Conservation (phyloP, 140 eudicot genomes). For the Anethum foeniculum region DNA sequence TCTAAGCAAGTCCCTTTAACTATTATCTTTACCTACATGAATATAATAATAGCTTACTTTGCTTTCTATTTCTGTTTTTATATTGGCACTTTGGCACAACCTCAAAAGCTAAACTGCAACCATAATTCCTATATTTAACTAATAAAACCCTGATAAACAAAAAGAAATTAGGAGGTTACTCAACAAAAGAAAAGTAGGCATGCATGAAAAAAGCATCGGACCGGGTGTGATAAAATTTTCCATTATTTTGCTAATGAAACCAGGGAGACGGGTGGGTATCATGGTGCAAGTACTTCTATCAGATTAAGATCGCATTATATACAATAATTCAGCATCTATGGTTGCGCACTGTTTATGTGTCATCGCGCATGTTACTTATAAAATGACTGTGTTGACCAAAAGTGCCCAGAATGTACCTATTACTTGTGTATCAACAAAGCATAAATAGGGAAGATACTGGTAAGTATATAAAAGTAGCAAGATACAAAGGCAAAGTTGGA, state of each 20-base stretch:
- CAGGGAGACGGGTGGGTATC: too few species aligned
- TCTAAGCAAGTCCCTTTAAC: neutral
- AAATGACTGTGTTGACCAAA: neutral
- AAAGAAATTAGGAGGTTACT: neutral
- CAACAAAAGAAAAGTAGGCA: neutral
- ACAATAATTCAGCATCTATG: neutral
- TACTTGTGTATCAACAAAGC: too few species aligned
- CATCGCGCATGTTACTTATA: neutral
- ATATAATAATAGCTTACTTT: neutral
- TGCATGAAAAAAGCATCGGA: neutral
- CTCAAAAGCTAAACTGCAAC: neutral
- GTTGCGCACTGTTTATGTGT: neutral
- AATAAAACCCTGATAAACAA: neutral
- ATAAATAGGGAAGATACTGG: too few species aligned
- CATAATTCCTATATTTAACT: neutral
- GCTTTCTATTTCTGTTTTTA: neutral
- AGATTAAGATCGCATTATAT: neutral
- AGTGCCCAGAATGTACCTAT: too few species aligned
- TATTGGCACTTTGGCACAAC: neutral
- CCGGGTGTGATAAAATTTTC: too few species aligned
- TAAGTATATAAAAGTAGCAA: neutral
- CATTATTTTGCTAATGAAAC: too few species aligned
- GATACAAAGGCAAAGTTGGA: neutral
- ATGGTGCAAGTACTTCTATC: neutral
- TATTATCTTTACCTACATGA: neutral